Conservation (phyloP, 441 rosid species). For the Pelargonium australe region DNA sequence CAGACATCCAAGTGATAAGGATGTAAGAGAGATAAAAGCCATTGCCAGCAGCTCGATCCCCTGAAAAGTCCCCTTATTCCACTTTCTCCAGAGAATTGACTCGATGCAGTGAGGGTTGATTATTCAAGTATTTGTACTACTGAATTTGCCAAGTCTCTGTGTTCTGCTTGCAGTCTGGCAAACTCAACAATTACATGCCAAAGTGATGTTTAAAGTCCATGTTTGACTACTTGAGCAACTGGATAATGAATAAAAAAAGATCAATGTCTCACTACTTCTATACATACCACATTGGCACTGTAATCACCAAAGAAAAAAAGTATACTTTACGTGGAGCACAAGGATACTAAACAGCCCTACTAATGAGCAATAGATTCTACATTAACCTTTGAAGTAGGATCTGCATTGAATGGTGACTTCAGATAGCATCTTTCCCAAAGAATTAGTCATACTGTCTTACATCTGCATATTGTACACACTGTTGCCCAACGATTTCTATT, state of each 20-base stretch:
- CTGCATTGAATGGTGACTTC: not conserved
- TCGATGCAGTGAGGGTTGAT: not conserved
- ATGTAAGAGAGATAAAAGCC: not conserved
- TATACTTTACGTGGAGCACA: not conserved
- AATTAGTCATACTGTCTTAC: not conserved
- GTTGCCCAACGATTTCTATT: not conserved
- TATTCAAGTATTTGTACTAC: not conserved
- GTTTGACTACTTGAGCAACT: not conserved
- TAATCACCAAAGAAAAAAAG: not conserved
- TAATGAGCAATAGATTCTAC: not conserved
- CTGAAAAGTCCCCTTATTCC: not conserved
- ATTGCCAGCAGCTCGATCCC: not conserved
- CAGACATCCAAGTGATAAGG: not conserved
- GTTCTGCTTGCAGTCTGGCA: not conserved
- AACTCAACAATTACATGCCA: not conserved
- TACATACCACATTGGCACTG: not conserved
- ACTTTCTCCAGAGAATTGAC: not conserved
- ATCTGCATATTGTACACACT: not conserved
- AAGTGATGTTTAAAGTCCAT: not conserved
- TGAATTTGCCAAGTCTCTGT: not conserved
- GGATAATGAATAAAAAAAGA: not conserved
- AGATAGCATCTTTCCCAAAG: not conserved
- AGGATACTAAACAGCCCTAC: not conserved
- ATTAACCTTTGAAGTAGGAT: not conserved
- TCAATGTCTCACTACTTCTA: not conserved